Percentiles rank a stretch among this genome's conserved stretches.
These are phyloP conservation scores for Dothidotthia symphoricarpi DNA, from an alignment of 2,329 filamentous ascomycete species.

Conservation along the genomic window DNA sequence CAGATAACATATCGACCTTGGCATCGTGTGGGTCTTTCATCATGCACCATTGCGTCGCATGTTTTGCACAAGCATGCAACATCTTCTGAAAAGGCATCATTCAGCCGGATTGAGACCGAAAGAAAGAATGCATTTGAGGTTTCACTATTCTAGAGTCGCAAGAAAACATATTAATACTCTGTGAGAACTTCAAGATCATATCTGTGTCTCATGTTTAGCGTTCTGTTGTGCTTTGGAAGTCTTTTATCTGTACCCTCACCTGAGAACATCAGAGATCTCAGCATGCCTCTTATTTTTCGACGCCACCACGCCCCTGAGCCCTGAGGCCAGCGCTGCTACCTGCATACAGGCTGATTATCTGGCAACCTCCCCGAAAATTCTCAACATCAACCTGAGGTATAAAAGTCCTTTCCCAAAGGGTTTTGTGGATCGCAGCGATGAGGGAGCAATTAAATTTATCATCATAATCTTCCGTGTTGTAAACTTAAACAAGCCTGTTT, in stretches of 20 bases:
- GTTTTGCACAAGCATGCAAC: neutral
- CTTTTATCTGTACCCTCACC: neutral
- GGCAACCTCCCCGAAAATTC: constrained; percentile 7
- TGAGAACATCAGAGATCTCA: neutral
- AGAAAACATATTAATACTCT: no score
- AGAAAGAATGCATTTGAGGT: no score
- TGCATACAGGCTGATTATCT: neutral
- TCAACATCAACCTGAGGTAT: constrained; percentile 13
- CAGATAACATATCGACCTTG: neutral
- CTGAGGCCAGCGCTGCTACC: neutral
- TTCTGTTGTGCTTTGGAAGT: no score
- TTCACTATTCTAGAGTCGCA: no score
- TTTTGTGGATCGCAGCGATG: constrained; percentile 11
- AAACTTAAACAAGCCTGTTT: constrained; percentile 14
- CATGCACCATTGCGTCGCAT: neutral
- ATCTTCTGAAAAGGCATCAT: no score
- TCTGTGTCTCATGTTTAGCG: no score
- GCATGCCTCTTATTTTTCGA: constrained; percentile 9
- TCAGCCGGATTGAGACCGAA: no score
- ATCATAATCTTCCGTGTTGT: constrained; percentile 12
- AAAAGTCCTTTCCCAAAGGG: constrained; percentile 10
- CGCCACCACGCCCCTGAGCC: neutral
- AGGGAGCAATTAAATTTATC: constrained; percentile 13
- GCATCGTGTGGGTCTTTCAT: neutral
- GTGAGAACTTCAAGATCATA: no score